These are phyloP conservation scores for Oryza nivara DNA, from an alignment of 176 grass and related monocot genomes.

Conservation along the genomic window DNA sequence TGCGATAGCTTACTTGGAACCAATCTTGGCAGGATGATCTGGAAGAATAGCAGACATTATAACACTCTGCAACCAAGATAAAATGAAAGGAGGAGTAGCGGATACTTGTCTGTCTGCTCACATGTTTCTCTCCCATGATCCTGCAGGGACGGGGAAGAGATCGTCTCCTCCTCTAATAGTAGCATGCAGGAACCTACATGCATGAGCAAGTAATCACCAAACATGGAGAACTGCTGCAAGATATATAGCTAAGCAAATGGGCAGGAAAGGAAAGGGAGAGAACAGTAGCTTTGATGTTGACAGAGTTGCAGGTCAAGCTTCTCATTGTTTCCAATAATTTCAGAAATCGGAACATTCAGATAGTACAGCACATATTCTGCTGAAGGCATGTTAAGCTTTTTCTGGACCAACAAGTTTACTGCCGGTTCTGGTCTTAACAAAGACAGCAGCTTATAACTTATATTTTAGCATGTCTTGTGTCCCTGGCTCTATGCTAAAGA, in stretches of 20 bases:
- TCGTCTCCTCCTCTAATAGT: slow-evolving; percentile 32
- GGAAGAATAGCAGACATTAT: slow-evolving; percentile 41
- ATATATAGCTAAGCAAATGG: slow-evolving; percentile 62
- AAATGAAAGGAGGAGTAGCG: slow-evolving; percentile 27
- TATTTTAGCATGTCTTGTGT: slow-evolving; percentile 31
- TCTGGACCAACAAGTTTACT: slow-evolving; percentile 42
- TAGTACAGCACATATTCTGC: slow-evolving; percentile 2
- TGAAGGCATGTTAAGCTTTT: slow-evolving; percentile 46
- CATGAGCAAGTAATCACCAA: slow-evolving; percentile 48
- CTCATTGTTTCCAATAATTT: slow-evolving; percentile 30
- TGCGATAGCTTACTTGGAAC: slow-evolving; percentile 64
- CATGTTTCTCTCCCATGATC: slow-evolving; percentile 63
- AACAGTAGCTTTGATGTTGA: slow-evolving; percentile 57
- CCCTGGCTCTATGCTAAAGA: slow-evolving; percentile 11
- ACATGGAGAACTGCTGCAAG: slow-evolving; percentile 44
- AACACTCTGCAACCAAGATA: slow-evolving; percentile 25
- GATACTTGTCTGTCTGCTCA: slow-evolving; percentile 34
- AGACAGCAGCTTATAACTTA: slow-evolving; percentile 25
- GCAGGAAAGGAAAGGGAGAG: slow-evolving; percentile 38
- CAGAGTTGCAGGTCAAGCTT: slow-evolving; percentile 50
- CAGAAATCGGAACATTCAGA: slow-evolving; percentile 11
- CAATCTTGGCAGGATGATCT: slow-evolving; percentile 72
- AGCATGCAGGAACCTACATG: slow-evolving; percentile 43
- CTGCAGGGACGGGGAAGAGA: slow-evolving; percentile 37
- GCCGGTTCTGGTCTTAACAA: slow-evolving; percentile 38